phyloP scores from a whole-genome alignment of 768 basidiomycete genomes.

The Cyclocybe aegerita region DNA sequence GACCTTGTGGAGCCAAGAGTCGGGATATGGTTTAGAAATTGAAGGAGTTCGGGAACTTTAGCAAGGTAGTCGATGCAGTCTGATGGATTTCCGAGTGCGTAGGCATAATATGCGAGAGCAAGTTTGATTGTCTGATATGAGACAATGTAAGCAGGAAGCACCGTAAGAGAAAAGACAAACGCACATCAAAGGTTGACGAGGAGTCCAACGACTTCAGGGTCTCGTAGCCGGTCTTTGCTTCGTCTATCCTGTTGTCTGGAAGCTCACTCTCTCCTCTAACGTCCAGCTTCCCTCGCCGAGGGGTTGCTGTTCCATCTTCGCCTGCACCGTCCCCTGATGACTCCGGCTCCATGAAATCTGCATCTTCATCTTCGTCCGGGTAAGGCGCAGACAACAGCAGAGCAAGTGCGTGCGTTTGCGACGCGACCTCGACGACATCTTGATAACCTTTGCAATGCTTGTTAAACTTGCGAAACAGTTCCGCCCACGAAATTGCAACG shows the following conservation, averaged over 20 bases:
- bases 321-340: conserved; percentile 24
- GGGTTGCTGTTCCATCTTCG: background rate
- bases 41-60: conserved; percentile 52
- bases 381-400: conserved; percentile 51
- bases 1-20: conserved; percentile 39
- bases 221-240: conserved; percentile 56
- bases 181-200: conserved; percentile 55
- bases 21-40: conserved; percentile 55
- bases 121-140: conserved; percentile 59
- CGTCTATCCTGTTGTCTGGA: conserved; percentile 53
- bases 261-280: conserved; percentile 61
- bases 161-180: conserved; percentile 24
- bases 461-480: conserved; percentile 82
- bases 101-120: conserved; percentile 76
- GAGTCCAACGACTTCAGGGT: conserved; percentile 45
- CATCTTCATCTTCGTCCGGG: conserved; percentile 46
- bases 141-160: conserved; percentile 6
- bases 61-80: conserved; percentile 62
- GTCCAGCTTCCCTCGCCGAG: conserved; percentile 25
- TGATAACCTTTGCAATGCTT: conserved; percentile 71
- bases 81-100: conserved; percentile 66
- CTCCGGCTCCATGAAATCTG: conserved; percentile 2
- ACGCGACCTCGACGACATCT: conserved; percentile 65
- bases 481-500: conserved; percentile 62
- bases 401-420: conserved; percentile 63